These are phyloP conservation scores for Penicillium silybi DNA, from an alignment of 495 filamentous ascomycete species.

Conservation along the genomic window DNA sequence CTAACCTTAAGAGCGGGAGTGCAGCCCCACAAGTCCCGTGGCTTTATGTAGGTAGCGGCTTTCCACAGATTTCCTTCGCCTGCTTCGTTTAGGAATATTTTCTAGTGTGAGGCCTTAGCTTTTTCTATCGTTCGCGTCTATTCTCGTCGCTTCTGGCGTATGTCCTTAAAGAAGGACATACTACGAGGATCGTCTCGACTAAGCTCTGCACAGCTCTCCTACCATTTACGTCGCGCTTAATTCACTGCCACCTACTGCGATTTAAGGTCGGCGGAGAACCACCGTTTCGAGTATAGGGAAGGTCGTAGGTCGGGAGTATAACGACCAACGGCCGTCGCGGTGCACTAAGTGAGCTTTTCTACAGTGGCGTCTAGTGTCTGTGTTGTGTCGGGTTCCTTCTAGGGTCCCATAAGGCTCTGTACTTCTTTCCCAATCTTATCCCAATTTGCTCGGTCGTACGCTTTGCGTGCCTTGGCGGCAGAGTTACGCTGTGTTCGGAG, in stretches of 20 bases:
- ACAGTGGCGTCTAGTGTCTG: conserved; percentile 10
- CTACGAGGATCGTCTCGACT: conserved; percentile 4
- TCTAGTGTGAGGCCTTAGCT: conserved; percentile 15
- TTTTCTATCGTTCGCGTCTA: conserved; percentile 16
- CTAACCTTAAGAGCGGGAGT: conserved; percentile 13
- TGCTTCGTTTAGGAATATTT: conserved; percentile 14
- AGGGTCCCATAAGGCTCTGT: conserved; percentile 12
- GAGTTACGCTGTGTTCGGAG: conserved; percentile 4
- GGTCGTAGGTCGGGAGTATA: conserved; percentile 10
- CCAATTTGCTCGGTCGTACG: conserved; percentile 25
- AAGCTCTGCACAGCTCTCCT: conserved; percentile 12
- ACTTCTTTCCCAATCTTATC: conserved; percentile 14
- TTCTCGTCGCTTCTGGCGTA: conserved; percentile 12
- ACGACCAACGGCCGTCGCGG: conserved; percentile 8
- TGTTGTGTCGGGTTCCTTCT: conserved; percentile 3
- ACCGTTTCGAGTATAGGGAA: conserved; percentile 24
- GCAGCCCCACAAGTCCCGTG: conserved; percentile 15
- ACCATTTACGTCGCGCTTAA: conserved; percentile 14
- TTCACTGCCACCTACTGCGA: conserved; percentile 16
- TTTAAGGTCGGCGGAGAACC: conserved; percentile 23
- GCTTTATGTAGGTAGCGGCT: conserved; percentile 22
- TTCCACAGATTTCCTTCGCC: conserved; percentile 22
- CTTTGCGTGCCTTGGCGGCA: conserved; percentile 12
- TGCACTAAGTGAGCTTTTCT: too few relatives aligned
- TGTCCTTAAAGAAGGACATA: conserved; percentile 5